Percentiles rank a stretch among this genome's conserved stretches.
phyloP scores from a whole-genome alignment of 75 land plant genomes.

The Selaginella tamariscina region DNA sequence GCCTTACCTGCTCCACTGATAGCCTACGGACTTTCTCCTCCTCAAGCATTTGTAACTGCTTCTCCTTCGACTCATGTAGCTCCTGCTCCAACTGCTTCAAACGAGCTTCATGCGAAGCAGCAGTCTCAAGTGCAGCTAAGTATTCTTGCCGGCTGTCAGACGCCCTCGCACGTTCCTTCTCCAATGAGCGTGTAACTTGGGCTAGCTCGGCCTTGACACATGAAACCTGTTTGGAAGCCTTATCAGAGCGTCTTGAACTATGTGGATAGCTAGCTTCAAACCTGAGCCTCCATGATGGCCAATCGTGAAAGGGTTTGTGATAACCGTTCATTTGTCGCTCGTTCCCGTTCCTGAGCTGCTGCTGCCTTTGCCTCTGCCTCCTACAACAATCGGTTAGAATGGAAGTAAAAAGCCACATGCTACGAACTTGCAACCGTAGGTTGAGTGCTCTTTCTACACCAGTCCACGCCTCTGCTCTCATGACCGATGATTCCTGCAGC shows the following conservation, averaged over 20 bases:
- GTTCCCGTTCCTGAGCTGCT: conserved; percentile 81
- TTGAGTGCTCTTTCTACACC: conserved; percentile 84
- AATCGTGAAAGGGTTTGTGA: conserved; percentile 88
- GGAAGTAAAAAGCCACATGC: not conserved
- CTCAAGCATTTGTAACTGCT: conserved; percentile 54
- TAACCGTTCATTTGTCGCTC: conserved; percentile 79
- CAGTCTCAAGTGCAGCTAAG: conserved; percentile 62
- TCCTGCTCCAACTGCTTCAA: conserved; percentile 86
- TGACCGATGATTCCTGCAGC: conserved; percentile 56
- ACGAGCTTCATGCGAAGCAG: conserved; percentile 91
- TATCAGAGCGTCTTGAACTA: no score
- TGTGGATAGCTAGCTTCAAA: no score
- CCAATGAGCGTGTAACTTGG: conserved; percentile 68
- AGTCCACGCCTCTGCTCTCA: conserved; percentile 93
- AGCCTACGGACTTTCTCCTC: conserved; percentile 46
- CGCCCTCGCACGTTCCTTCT: conserved; percentile 95
- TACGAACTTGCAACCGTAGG: conserved; percentile 64
- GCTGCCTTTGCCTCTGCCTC: conserved; percentile 98
- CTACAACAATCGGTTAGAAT: conserved; percentile 36
- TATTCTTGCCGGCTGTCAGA: conserved; percentile 93
- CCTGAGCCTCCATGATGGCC: conserved; percentile 98
- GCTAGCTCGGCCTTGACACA: conserved; percentile 91
- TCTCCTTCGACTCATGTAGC: conserved; percentile 49
- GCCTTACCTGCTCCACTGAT: conserved; percentile 63
- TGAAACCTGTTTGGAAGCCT: conserved; percentile 57